These are phyloP conservation scores for Silene uniflora DNA, from an alignment of 148 eudicot species.

Conservation along the genomic window DNA sequence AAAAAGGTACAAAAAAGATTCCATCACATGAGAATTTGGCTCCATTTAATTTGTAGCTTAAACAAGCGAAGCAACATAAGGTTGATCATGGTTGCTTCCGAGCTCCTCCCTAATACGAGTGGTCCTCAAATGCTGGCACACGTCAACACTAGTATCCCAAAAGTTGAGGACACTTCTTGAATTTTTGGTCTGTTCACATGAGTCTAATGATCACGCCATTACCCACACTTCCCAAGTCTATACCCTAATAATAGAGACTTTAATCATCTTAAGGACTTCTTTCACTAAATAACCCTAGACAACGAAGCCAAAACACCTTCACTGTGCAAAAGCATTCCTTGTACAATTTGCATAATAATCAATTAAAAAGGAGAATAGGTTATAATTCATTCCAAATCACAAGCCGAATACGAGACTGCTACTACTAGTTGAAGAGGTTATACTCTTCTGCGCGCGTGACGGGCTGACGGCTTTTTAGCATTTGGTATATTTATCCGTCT, in stretches of 20 bases:
- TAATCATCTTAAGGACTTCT: background rate
- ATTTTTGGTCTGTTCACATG: constrained; percentile 16
- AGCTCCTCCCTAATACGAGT: background rate
- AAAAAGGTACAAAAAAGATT: no score
- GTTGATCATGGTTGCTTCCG: constrained; percentile 17
- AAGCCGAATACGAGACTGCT: no score
- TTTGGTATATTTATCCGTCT: no score
- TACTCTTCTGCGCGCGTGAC: no score
- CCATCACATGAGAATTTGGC: no score
- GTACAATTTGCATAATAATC: background rate
- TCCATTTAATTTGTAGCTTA: no score
- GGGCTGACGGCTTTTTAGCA: no score
- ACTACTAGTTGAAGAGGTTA: no score
- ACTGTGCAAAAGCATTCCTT: background rate
- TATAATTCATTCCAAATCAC: no score
- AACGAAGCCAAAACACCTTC: constrained; percentile 13
- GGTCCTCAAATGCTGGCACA: constrained; percentile 10
- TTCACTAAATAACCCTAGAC: background rate
- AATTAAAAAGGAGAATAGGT: constrained; percentile 11
- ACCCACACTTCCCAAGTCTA: constrained; percentile 7
- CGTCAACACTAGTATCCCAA: background rate
- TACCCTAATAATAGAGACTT: constrained; percentile 11
- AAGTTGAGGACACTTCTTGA: constrained; percentile 13
- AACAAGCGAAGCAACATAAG: no score
- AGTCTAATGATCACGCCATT: constrained; percentile 23